Evolutionary conservation across 2,329 filamentous ascomycete genomes (phyloP), one percentile per base, ranked within the genome.

Genomic region (Ophiostoma himal-ulmi): DNA sequence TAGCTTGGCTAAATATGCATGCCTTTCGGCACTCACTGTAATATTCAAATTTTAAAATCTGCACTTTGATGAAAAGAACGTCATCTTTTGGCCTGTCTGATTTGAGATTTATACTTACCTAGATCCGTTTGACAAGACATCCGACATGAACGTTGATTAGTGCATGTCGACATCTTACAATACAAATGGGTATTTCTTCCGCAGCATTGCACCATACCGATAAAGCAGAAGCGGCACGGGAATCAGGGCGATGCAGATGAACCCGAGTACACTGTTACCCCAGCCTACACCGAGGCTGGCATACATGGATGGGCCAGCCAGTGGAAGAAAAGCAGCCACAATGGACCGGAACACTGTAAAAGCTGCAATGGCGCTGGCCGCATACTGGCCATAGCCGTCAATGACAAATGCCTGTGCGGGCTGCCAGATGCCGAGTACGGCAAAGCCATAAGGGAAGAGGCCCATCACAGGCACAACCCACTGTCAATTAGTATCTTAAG

Each of bases 311-410:
- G 85, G 79, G 0, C 85, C 87, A 1, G 83, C 82, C 17, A 90
- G 78, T 0, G 88, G 88, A 4, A 90, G 77, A 57, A 88, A 77
- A 2, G 84, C 86, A 17, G 86, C 87, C 13, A 86, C 80, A 0
- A 88, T 75, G 17, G 78, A 80, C 30, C 88, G 78, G 5, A 90
- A 76, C 0, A 89, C 83, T 0, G 86, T 87, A 70, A 82, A 88
- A 0, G 87, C 88, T 0, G 88, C 88, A 1, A 88, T 82, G 0
- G 84, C 88, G 22, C 81, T 82, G 37, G 89, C 88, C 0, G 87
- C 85, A 72, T 88, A 85, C 60, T 81, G 77, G 0, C 82, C 80
- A 75, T 85, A 90, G 1, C 83, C 83, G 73, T 91, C 88, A 14
- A 90, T 84, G 20, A 90, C 80, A 74, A 90, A 91, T 34, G 78